phyloP scores from a whole-genome alignment of 2,329 filamentous ascomycete species.

The Graphiopsis chlorocephala region DNA sequence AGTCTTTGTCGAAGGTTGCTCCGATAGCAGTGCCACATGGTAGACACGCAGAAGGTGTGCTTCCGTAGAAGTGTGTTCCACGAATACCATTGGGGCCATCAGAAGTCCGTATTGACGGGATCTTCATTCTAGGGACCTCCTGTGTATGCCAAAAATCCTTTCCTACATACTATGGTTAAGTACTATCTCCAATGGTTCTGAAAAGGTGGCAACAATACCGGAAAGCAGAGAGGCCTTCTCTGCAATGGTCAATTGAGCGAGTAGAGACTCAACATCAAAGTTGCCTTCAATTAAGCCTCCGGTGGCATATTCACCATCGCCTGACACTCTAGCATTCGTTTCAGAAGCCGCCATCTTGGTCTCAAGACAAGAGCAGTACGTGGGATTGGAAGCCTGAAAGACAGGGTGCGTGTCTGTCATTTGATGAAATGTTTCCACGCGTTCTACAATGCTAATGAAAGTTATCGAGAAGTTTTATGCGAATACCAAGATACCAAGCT shows the following conservation, averaged over 20 bases:
- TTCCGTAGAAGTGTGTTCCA: slow-evolving; percentile 67
- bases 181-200: slow-evolving; percentile 53
- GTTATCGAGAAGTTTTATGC: background rate
- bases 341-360: slow-evolving; percentile 7
- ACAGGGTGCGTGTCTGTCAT: background rate
- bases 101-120: slow-evolving; percentile 63
- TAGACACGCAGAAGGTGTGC: slow-evolving; percentile 66
- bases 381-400: background rate
- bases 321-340: background rate
- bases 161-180: background rate
- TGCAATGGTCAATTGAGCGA: slow-evolving; percentile 28
- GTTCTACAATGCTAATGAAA: background rate
- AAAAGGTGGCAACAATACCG: slow-evolving; percentile 63
- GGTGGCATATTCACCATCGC: background rate
- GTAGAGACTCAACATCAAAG: slow-evolving; percentile 32
- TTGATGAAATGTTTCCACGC: background rate
- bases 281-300: slow-evolving; percentile 15
- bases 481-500: background rate
- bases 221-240: slow-evolving; percentile 34
- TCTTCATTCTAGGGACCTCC: slow-evolving; percentile 56
- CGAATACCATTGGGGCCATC: slow-evolving; percentile 70
- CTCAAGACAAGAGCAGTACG: background rate
- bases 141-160: slow-evolving; percentile 70
- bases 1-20: slow-evolving; percentile 9
- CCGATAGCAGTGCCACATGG: slow-evolving; percentile 58